Evolutionary conservation across 495 filamentous ascomycete species (phyloP).

Genomic region (Pseudevernia furfuracea): DNA sequence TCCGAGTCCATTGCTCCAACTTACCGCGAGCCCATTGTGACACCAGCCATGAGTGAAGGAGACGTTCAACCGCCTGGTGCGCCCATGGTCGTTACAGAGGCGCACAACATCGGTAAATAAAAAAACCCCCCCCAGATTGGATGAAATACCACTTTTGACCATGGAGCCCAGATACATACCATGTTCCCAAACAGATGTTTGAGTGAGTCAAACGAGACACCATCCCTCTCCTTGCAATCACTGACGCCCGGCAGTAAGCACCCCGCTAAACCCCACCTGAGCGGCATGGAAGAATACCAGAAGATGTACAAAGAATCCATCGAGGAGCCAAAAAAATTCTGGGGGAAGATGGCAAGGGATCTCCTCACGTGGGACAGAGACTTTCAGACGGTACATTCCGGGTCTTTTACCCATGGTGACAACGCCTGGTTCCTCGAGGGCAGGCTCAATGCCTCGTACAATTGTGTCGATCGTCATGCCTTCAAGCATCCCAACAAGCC

Average conservation of each 20-base stretch:
- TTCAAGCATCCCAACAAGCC: conserved; percentile 84
- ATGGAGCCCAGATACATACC: conserved; percentile 23
- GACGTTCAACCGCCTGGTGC: conserved; percentile 18
- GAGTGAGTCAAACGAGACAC: conserved; percentile 19
- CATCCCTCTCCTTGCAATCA: not conserved
- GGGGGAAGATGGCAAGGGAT: conserved; percentile 76
- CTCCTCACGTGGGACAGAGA: conserved; percentile 84
- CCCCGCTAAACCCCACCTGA: conserved; percentile 58
- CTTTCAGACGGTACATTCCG: conserved; percentile 82
- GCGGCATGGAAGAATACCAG: conserved; percentile 78
- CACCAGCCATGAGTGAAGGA: conserved; percentile 26
- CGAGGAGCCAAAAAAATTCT: conserved; percentile 83
- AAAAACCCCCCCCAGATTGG: no score
- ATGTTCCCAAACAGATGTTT: conserved; percentile 26
- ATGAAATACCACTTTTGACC: not conserved
- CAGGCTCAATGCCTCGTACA: conserved; percentile 89
- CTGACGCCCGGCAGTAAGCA: conserved; percentile 47
- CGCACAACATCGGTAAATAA: conserved; percentile 25
- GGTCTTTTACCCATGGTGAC: conserved; percentile 73
- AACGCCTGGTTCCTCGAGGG: conserved; percentile 93
- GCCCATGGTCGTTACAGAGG: conserved; percentile 25
- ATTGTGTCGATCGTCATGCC: conserved; percentile 94
- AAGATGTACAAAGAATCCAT: conserved; percentile 94
- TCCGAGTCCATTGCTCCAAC: not conserved
- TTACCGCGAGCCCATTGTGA: not conserved